Evolutionary conservation across 2,329 filamentous ascomycete species (phyloP).

Genomic region (Chrysoporthe deuterocubensis): DNA sequence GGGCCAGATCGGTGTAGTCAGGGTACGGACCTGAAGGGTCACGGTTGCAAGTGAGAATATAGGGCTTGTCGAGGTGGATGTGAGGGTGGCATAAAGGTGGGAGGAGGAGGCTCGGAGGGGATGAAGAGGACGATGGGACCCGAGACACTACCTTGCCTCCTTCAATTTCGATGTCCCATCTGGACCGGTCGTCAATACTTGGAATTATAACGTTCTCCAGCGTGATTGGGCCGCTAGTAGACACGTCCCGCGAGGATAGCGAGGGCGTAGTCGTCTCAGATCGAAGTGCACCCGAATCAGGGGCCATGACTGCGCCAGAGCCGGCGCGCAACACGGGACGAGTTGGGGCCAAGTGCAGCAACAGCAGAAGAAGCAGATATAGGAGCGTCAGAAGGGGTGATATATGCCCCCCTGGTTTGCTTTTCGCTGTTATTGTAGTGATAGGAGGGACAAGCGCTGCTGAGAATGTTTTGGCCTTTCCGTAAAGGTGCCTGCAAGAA

Average conservation of each 20-base stretch:
- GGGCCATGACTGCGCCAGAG: neutral
- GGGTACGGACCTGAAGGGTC: slow-evolving; percentile 44
- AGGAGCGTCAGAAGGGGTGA: no score
- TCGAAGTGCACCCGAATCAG: neutral
- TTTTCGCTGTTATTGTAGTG: neutral
- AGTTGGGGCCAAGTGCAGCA: neutral
- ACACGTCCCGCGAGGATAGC: neutral
- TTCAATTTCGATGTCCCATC: slow-evolving; percentile 17
- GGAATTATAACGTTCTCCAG: slow-evolving; percentile 21
- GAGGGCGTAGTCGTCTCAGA: neutral
- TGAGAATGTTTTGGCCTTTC: no score
- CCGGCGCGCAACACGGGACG: neutral
- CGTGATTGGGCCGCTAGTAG: neutral
- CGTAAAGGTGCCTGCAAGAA: no score
- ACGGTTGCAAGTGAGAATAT: slow-evolving; percentile 52
- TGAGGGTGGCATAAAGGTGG: slow-evolving; percentile 69
- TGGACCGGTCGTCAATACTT: neutral
- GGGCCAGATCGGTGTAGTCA: slow-evolving; percentile 63
- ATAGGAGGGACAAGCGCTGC: neutral
- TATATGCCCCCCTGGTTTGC: no score
- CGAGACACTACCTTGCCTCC: neutral
- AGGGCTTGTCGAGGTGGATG: slow-evolving; percentile 72
- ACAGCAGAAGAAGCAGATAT: no score
- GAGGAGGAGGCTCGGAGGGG: slow-evolving; percentile 37
- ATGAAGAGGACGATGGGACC: neutral